A percentile compares a stretch with the other conserved stretches of the same genome.
phyloP scores from a whole-genome alignment of 257 asterid species.

The Cruciata laevipes region DNA sequence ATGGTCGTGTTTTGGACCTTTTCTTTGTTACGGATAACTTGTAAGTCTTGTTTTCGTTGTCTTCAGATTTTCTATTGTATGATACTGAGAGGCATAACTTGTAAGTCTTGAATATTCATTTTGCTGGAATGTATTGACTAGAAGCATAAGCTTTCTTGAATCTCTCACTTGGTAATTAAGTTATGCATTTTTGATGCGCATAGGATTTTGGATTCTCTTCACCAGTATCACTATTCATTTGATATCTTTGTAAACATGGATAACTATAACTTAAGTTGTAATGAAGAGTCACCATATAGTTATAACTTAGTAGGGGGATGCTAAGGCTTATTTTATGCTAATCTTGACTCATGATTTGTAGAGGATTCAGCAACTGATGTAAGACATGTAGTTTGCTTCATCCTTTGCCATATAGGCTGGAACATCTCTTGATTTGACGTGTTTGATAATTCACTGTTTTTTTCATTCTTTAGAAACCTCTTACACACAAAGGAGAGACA shows the following conservation, averaged over 20 bases:
- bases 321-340: no score
- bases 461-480: constrained; percentile 41
- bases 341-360: not conserved
- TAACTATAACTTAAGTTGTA: no score
- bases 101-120: not conserved
- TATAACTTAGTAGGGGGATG: no score
- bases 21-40: constrained; percentile 66
- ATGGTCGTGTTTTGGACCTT: constrained; percentile 66
- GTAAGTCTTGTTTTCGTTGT: constrained; percentile 32
- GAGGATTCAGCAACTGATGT: not conserved
- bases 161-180: not conserved
- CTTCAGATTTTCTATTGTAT: not conserved
- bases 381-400: not conserved
- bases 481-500: constrained; percentile 64
- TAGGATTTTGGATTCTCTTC: no score
- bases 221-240: not conserved
- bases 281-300: no score
- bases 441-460: not conserved
- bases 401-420: not conserved
- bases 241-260: not conserved
- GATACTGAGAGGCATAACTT: not conserved
- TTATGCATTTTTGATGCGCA: not conserved
- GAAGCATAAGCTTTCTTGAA: not conserved
- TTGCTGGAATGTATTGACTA: not conserved
- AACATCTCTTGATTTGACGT: not conserved